Conservation (phyloP, 2,329 filamentous ascomycete species). For the Pyricularia grisea region DNA sequence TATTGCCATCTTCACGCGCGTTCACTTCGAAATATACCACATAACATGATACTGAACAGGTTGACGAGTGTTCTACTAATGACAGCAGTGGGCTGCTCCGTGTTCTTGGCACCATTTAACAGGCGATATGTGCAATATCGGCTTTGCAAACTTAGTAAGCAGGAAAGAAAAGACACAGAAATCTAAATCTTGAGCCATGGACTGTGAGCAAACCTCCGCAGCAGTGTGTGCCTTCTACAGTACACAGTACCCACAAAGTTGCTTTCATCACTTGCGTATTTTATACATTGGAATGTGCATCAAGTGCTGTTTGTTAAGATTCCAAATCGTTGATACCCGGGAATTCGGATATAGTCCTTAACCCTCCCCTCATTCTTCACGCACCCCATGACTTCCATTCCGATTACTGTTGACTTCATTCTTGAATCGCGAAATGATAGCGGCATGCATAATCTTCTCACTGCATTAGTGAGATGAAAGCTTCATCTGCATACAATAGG, state of each 20-base stretch:
- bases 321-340: not conserved
- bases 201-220: no score
- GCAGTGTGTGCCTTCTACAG: no score
- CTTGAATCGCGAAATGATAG: no score
- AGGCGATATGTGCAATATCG: not conserved
- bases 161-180: not conserved
- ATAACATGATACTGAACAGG: not conserved
- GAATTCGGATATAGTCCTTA: not conserved
- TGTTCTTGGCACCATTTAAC: not conserved
- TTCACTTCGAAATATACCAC: not conserved
- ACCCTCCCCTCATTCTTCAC: no score
- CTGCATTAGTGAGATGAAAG: not conserved
- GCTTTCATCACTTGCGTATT: not conserved
- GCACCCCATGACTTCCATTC: no score
- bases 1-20: not conserved
- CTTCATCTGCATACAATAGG: not conserved
- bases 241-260: not conserved
- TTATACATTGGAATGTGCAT: not conserved
- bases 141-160: not conserved
- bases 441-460: not conserved
- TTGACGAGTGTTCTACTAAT: not conserved
- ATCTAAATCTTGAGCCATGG: no score
- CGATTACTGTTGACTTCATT: no score
- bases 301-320: not conserved
- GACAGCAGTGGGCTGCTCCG: not conserved